These are phyloP conservation scores for Wilcoxina mikolae DNA, from an alignment of 495 filamentous ascomycete species.

Conservation along the genomic window DNA sequence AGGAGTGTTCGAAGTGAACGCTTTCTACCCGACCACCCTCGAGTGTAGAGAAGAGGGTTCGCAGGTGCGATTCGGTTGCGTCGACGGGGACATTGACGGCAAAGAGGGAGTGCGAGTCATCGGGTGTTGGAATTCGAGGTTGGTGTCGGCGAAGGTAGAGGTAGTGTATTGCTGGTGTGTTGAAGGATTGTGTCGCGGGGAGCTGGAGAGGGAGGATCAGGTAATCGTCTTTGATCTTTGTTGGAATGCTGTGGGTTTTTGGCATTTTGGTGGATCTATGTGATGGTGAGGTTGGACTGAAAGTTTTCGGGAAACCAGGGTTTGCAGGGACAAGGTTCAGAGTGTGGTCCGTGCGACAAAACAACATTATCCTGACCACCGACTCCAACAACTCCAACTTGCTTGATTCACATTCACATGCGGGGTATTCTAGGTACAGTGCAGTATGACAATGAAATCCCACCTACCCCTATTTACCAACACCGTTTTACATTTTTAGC, in stretches of 20 bases:
- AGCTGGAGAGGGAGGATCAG: not conserved
- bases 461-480: too few relatives aligned
- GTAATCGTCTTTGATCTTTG: not conserved
- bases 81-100: conserved; percentile 78
- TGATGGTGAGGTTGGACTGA: conserved; percentile 1
- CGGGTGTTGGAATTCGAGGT: conserved; percentile 57
- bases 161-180: conserved; percentile 41
- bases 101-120: conserved; percentile 66
- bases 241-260: not conserved
- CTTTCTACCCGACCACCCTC: conserved; percentile 61
- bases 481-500: too few relatives aligned
- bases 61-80: conserved; percentile 60
- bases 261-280: not conserved
- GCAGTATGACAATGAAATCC: too few relatives aligned
- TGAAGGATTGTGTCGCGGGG: not conserved
- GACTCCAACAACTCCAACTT: too few relatives aligned
- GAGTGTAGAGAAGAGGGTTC: conserved; percentile 56
- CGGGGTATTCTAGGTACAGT: too few relatives aligned
- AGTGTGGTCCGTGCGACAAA: too few relatives aligned
- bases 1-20: conserved; percentile 47
- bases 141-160: conserved; percentile 70
- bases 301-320: too few relatives aligned
- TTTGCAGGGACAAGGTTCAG: too few relatives aligned
- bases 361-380: too few relatives aligned
- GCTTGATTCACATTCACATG: too few relatives aligned